Conservation (phyloP, 148 eudicot species). For the Nepenthes gracilis region DNA sequence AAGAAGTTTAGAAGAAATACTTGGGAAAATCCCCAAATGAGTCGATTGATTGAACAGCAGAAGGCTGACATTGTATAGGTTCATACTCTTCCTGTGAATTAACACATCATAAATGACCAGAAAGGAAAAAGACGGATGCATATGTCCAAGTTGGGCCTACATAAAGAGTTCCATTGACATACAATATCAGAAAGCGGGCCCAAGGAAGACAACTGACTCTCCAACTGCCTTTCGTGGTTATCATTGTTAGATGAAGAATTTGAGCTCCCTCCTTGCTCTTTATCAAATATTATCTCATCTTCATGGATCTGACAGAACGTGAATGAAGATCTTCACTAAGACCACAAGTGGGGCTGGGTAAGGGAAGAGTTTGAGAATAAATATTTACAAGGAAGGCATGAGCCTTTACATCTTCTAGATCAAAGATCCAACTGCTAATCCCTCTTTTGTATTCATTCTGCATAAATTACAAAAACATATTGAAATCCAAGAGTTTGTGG, state of each 20-base stretch:
- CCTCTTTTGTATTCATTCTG: constrained; percentile 95
- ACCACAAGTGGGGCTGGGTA: not conserved
- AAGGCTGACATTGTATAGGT: constrained; percentile 7
- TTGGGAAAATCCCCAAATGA: constrained; percentile 7
- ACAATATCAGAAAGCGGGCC: constrained; percentile 32
- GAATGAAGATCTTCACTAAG: not conserved
- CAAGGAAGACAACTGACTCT: constrained; percentile 25
- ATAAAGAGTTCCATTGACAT: constrained; percentile 1
- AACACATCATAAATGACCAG: constrained; percentile 2
- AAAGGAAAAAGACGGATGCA: not conserved
- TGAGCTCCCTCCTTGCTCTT: constrained; percentile 39
- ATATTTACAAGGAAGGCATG: constrained; percentile 64
- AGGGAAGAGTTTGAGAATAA: not conserved
- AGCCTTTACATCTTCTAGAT: constrained; percentile 83
- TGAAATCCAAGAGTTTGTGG: not conserved
- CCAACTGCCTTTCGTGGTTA: constrained; percentile 17
- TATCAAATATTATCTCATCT: constrained; percentile 53
- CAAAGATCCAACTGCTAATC: constrained; percentile 86
- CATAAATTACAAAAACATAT: constrained; percentile 2
- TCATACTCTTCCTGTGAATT: constrained; percentile 43
- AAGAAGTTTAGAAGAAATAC: constrained; percentile 21
- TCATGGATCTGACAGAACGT: constrained; percentile 46
- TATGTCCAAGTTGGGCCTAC: not conserved
- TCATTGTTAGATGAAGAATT: constrained; percentile 14
- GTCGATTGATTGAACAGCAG: constrained; percentile 15